Base-by-base conservation (phyloP, 495 filamentous ascomycete species). In the Aspergillus heteromorphus region DNA sequence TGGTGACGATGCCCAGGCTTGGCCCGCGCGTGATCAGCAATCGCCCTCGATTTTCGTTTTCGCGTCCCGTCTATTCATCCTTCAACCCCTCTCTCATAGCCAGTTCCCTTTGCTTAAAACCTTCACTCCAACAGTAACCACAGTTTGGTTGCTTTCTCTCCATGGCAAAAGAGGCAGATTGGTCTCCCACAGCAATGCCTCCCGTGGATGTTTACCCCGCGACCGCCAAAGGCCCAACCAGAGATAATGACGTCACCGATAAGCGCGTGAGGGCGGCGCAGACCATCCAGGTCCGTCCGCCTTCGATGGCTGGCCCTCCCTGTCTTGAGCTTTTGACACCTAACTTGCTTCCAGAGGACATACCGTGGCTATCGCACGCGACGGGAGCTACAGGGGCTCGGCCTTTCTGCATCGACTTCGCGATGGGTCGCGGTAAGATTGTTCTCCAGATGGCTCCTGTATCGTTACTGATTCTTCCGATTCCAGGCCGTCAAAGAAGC, bases 311-410 rank as follows among this genome's bases (percentile, higher is more conserved):
- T n/a, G n/a, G n/a, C 27, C 11, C 17, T n/a, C 11, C 29, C 4
- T 18, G 18, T 14, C 25, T 5, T 18, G 20, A 13, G 18, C 3
- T 13, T 40, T 34, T 40, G 14, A 14, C 18, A 31, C 14, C 9
- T 42, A 27, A 14, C 6, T 16, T 4, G 20, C 36, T 55, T 18
- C 38, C 77, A 92, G 75, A 77, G 85, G 40, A 79, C 78, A 3
- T 91, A 88, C 64, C 77, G 88, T 30, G 88, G 88, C 5, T 84
- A 91, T 65, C 78, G 87, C 34, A 78, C 77, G 25, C 79, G 88
- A 21, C 71, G 88, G 48, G 80, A 86, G 63, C 67, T 91, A 30
- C 65, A 73, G 36, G 88, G 87, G 0, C 67, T 86, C 49, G 78
- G 76, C 9, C 59, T 92, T 14, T 79, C 88, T 65, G 78, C 88